Conservation (phyloP, 345 rosid genomes). For the Hibiscus syriacus region DNA sequence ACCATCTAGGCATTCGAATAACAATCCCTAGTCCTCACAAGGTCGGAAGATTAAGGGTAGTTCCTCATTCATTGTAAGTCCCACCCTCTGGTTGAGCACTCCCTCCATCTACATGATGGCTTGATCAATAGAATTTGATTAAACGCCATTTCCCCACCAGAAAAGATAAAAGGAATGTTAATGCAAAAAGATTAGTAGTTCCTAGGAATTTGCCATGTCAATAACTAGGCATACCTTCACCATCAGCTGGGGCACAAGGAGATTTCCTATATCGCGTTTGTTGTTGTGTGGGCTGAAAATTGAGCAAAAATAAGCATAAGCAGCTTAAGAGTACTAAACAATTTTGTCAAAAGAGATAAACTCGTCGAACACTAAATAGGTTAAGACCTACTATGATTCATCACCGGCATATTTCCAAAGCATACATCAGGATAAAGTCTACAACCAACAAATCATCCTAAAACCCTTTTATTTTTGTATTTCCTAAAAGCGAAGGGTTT, state of each 20-base stretch:
- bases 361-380: neutral
- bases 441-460: neutral
- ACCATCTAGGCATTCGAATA: slow-evolving; percentile 24
- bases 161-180: neutral
- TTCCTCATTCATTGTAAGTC: slow-evolving; percentile 29
- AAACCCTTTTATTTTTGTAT: neutral
- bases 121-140: neutral
- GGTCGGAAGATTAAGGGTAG: slow-evolving; percentile 4
- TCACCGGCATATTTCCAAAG: neutral
- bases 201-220: neutral
- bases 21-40: slow-evolving; percentile 24
- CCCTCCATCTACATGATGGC: slow-evolving; percentile 39
- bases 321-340: neutral
- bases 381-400: neutral
- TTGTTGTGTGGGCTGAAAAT: slow-evolving; percentile 86
- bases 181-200: neutral
- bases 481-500: neutral
- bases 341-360: neutral
- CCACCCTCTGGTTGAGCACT: slow-evolving; percentile 53
- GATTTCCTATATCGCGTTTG: slow-evolving; percentile 95
- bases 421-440: neutral
- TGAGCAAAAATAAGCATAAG: neutral
- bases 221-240: slow-evolving; percentile 53
- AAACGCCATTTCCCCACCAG: no score
- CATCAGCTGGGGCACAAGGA: slow-evolving; percentile 75